Percentiles rank a stretch among this genome's conserved stretches.
Conservation (phyloP, 2,329 filamentous ascomycete species). For the Endothia cerciana region DNA sequence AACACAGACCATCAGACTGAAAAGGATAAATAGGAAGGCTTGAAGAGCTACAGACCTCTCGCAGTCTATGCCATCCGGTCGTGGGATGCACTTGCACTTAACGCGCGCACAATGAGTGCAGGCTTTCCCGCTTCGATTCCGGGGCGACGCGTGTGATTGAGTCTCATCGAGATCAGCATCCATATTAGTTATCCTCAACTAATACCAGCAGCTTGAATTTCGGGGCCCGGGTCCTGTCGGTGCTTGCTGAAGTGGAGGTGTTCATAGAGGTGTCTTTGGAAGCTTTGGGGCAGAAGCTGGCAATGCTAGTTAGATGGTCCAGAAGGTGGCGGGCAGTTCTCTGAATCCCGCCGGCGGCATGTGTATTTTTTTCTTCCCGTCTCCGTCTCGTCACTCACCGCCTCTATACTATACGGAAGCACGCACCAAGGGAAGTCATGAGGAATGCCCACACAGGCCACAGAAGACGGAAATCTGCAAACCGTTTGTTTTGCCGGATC, state of each 20-base stretch:
- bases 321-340: not conserved
- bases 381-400: constrained; percentile 1
- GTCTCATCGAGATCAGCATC: not conserved
- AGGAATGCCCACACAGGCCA: too few relatives aligned
- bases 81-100: constrained; percentile 12
- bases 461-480: too few relatives aligned
- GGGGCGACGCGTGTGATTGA: not conserved
- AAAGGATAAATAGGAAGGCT: not conserved
- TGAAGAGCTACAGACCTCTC: not conserved
- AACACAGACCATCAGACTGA: not conserved
- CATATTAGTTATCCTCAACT: not conserved
- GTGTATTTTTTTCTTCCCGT: not conserved
- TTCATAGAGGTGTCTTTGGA: not conserved
- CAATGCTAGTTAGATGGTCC: not conserved
- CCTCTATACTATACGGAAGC: not conserved
- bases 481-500: not conserved
- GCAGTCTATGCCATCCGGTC: not conserved
- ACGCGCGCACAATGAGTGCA: constrained; percentile 13
- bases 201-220: not conserved
- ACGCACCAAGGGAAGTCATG: too few relatives aligned
- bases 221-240: not conserved
- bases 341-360: constrained; percentile 1
- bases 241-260: not conserved
- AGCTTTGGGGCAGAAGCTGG: not conserved
- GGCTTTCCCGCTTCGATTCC: constrained; percentile 9